These are phyloP conservation scores for Corylus avellana DNA, from an alignment of 306 rosid species.

Conservation along the genomic window DNA sequence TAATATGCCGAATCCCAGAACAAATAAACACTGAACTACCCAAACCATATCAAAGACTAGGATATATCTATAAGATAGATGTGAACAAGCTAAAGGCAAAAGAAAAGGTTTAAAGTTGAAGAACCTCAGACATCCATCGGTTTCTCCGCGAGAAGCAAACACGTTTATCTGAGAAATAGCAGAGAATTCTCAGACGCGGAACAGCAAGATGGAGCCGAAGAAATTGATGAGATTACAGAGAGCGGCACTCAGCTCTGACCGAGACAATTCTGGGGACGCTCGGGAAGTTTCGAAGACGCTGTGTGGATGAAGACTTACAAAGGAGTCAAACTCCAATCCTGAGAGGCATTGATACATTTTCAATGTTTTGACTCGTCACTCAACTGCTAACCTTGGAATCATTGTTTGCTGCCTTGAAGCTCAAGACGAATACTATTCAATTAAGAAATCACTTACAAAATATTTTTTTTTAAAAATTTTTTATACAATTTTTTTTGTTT, in stretches of 20 bases:
- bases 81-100: too few relatives aligned
- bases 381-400: too few relatives aligned
- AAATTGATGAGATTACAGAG: background rate
- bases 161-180: background rate
- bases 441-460: too few relatives aligned
- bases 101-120: background rate
- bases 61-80: background rate
- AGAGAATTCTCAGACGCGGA: background rate
- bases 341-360: too few relatives aligned
- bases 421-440: too few relatives aligned
- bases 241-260: too few relatives aligned
- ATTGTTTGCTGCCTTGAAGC: too few relatives aligned
- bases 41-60: background rate
- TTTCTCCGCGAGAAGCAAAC: background rate
- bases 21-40: background rate
- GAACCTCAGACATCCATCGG: conserved; percentile 14
- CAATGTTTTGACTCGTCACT: too few relatives aligned
- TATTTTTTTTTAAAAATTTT: too few relatives aligned
- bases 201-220: conserved; percentile 5
- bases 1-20: background rate
- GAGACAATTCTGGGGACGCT: background rate
- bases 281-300: conserved; percentile 6
- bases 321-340: conserved; percentile 10
- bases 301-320: conserved; percentile 16
- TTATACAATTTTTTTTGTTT: too few relatives aligned